phyloP scores from a whole-genome alignment of 2,329 filamentous ascomycete species.

The Tolypocladium ovalisporum region DNA sequence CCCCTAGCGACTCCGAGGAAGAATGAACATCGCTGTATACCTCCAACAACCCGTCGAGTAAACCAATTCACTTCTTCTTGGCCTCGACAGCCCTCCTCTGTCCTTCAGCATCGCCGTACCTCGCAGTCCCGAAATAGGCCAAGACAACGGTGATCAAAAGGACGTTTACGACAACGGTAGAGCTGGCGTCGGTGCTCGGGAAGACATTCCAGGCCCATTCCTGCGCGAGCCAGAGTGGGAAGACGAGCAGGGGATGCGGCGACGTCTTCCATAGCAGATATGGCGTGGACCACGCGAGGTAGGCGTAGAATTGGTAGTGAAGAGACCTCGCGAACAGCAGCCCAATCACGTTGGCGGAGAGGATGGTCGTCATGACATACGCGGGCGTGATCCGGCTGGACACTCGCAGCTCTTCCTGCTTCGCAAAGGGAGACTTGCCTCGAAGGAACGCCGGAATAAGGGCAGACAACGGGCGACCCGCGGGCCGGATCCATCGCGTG shows the following conservation, averaged over 20 bases:
- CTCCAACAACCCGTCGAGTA: constrained; percentile 1
- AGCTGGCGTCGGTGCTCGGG: constrained; percentile 57
- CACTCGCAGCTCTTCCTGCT: constrained; percentile 44
- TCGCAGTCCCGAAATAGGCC: constrained; percentile 45
- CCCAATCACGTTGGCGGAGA: constrained; percentile 68
- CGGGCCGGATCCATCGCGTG: constrained; percentile 62
- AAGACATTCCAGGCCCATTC: constrained; percentile 94
- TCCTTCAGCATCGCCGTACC: neutral
- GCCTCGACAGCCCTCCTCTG: constrained; percentile 6
- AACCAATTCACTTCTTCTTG: constrained; percentile 19
- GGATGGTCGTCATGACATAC: constrained; percentile 66
- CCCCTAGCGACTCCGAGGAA: constrained; percentile 69
- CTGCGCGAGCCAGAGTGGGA: constrained; percentile 62
- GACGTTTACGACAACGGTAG: constrained; percentile 54
- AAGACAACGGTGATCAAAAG: constrained; percentile 56
- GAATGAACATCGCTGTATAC: constrained; percentile 26
- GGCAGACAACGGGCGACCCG: constrained; percentile 43
- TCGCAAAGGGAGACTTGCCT: constrained; percentile 32
- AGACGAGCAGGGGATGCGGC: constrained; percentile 55
- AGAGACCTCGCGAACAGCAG: constrained; percentile 78
- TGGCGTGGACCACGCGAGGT: constrained; percentile 80
- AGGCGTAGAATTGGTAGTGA: constrained; percentile 93
- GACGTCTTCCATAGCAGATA: constrained; percentile 76
- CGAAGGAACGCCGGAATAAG: constrained; percentile 37
- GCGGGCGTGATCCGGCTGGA: constrained; percentile 51